Conservation (phyloP, 306 rosid genomes). For the Fragaria vesca region DNA sequence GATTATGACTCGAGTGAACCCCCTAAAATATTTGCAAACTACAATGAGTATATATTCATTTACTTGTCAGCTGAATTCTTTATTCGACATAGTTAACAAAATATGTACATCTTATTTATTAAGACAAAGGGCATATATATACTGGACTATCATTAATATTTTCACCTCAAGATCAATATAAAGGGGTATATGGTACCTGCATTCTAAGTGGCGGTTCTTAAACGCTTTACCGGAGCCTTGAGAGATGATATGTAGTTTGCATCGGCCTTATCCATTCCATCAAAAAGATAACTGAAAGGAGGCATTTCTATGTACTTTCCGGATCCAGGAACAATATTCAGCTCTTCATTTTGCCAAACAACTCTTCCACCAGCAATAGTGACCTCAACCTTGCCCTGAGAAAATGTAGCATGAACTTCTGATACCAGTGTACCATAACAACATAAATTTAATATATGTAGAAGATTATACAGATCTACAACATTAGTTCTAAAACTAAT, state of each 20-base stretch:
- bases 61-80: background rate
- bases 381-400: conserved; percentile 91
- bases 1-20: background rate
- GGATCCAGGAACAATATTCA: conserved; percentile 69
- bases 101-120: background rate
- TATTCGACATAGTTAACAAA: background rate
- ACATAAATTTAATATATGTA: conserved; percentile 8
- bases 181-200: background rate
- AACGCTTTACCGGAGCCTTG: conserved; percentile 69
- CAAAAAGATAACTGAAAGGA: conserved; percentile 62
- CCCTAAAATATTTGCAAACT: background rate
- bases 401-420: conserved; percentile 1
- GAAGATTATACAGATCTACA: background rate
- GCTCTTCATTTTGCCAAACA: conserved; percentile 85
- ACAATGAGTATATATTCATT: background rate
- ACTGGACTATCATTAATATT: background rate
- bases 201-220: conserved; percentile 7
- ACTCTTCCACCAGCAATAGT: conserved; percentile 86
- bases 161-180: background rate
- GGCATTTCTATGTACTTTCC: conserved; percentile 73
- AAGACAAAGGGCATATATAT: background rate
- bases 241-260: conserved; percentile 61
- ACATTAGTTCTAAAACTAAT: background rate
- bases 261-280: conserved; percentile 67
- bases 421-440: background rate